Percentiles rank a stretch among this genome's conserved stretches.
These are phyloP conservation scores for Naegleria gruberi DNA, from an alignment of 208 protist species.

Conservation along the genomic window DNA sequence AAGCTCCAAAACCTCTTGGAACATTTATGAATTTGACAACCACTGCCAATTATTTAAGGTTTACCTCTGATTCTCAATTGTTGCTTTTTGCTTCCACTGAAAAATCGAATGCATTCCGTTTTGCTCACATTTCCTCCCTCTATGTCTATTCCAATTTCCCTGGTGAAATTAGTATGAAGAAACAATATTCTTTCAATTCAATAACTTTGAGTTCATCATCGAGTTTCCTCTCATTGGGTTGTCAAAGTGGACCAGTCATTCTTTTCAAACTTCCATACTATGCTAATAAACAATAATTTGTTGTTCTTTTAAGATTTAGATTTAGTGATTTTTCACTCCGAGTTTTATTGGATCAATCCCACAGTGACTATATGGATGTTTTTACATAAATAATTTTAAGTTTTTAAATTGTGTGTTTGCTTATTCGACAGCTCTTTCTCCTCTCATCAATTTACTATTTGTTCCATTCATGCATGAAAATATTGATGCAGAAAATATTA, in stretches of 20 bases:
- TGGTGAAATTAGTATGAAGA: neutral
- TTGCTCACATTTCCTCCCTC: neutral
- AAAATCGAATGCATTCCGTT: neutral
- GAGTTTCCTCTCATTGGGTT: neutral
- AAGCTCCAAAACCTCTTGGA: neutral
- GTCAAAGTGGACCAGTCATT: neutral
- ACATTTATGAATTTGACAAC: constrained; percentile 17
- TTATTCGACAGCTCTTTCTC: neutral
- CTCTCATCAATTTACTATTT: neutral
- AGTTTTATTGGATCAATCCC: too few species aligned
- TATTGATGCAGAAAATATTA: neutral
- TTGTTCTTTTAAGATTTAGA: too few species aligned
- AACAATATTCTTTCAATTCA: neutral
- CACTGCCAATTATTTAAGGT: neutral
- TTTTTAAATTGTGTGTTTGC: too few species aligned
- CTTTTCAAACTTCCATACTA: neutral
- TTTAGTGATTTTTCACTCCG: too few species aligned
- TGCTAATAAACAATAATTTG: neutral
- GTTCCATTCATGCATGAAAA: neutral
- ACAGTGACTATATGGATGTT: too few species aligned
- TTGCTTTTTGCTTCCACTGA: neutral
- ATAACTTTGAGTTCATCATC: neutral
- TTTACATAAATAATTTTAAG: too few species aligned
- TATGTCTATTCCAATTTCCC: constrained; percentile 18
- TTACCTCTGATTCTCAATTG: neutral